Base-by-base conservation (phyloP, 495 filamentous ascomycete species). In the Astrothelium macrocarpum region DNA sequence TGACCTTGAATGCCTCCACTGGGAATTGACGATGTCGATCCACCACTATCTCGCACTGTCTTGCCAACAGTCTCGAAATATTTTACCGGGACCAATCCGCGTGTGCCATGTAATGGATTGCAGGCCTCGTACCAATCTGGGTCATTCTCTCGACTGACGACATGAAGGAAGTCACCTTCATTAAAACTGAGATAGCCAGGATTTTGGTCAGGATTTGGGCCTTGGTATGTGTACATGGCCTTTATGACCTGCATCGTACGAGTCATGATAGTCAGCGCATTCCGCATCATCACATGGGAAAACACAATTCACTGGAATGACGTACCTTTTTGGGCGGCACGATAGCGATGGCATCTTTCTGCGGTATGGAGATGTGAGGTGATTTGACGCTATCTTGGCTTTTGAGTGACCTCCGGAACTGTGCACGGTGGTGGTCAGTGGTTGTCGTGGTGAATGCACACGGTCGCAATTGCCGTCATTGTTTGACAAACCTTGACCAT, bases 61-160 rank as follows among this genome's bases (percentile, higher is more conserved):
- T 93, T 94, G 63, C 89, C 90, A 49, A 98, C 83, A 14, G 87
- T 80, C 74, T 97, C 90, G 76, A 98, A 98, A 78, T 88, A 96
- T 29, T 87, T 80, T 39, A 96, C 94, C 9, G 94, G 94, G 49
- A 98, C 94, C 62, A 98, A 81, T 66, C 94, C 94, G 65, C 90
- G 87, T 45, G 90, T 89, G 76, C 85, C 86, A 70, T 91, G 89
- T 68, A 95, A 84, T 63, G 94, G 94, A 76, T 98, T 98, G 79
- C 92, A 97, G 20, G 94, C 94, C 78, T 97, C 94, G 80, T 97
- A 98, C 94, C 94, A 98, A 74, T 95, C 90, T 23, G 75, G 75
- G 73, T 97, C 92, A 80, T 97, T 86, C 78, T 97, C 94, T 71
- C 93, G 88, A 71, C 90, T 91, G 75, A 97, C 92, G 62, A 98